Base-by-base conservation (phyloP, 495 filamentous ascomycete genomes). In the Tuber brumale region DNA sequence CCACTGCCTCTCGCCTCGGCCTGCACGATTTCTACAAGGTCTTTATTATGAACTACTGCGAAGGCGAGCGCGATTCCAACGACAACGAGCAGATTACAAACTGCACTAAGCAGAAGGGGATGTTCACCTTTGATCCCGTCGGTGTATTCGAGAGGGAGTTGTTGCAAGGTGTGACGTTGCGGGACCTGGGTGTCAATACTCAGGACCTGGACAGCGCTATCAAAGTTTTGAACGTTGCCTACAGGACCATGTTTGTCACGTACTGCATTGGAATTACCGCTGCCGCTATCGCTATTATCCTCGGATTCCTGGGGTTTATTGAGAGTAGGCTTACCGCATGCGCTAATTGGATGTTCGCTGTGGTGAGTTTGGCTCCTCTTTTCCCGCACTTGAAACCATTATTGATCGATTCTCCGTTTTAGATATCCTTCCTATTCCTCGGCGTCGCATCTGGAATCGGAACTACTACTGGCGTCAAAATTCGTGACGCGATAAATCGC, bases 81-180 rank as follows among this genome's bases (percentile, higher is more conserved):
- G 8, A 18, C 5, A 51, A 48, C 12, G 12, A 21, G 18, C n/a
- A 61, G 21, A 9, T 42, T 23, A 81, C 76, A 7, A 74, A 76
- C 70, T 83, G 82, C 72, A 83, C 79, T 5, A 72, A 69, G 21
- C 70, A 70, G 23, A 72, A 45, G 5, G 23, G 69, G 3, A 76
- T 80, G 70, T 83, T 81, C 75, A 76, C 79, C 6, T 83, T 83
- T 61, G 43, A 83, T 46, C 79, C 76, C 8, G 74, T 81, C 9
- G 23, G 9, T 14, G 79, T 83, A 57, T 21, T 83, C 4, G 16
- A 83, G 73, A 42, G 23, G 1, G 79, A 83, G 69, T 45, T 83
- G 61, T n/a, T 23, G 7, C 31, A 57, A 10, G 75, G 73, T 1
- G 35, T 81, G 41, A 81, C 81, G 7, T 48, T 83, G 9, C 57